phyloP scores from a whole-genome alignment of 2,329 filamentous ascomycete genomes.

The Cytospora paraplurivora region DNA sequence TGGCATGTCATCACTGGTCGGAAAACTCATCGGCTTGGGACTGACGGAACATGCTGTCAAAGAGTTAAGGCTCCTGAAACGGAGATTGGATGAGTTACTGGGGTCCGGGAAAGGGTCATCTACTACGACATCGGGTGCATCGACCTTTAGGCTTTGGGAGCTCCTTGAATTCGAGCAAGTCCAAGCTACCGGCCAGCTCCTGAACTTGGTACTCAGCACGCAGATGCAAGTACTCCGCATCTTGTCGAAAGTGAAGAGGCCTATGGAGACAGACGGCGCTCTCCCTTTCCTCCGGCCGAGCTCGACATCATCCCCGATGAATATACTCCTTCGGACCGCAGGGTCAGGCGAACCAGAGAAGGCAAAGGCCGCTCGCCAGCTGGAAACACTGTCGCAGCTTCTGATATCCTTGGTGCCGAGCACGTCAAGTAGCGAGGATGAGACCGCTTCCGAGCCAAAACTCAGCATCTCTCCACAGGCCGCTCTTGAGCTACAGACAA shows the following conservation, averaged over 20 bases:
- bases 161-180: slow-evolving; percentile 62
- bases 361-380: slow-evolving; percentile 63
- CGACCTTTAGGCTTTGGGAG: slow-evolving; percentile 47
- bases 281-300: slow-evolving; percentile 57
- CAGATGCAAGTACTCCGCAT: slow-evolving; percentile 68
- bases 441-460: slow-evolving; percentile 52
- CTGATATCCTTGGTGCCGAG: slow-evolving; percentile 69
- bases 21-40: slow-evolving; percentile 65
- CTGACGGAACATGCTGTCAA: slow-evolving; percentile 69
- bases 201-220: slow-evolving; percentile 60
- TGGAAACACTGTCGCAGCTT: slow-evolving; percentile 67
- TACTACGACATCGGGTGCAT: slow-evolving; percentile 42
- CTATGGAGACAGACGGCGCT: slow-evolving; percentile 59
- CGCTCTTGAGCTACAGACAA: slow-evolving; percentile 63
- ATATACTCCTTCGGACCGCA: slow-evolving; percentile 54
- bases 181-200: slow-evolving; percentile 45
- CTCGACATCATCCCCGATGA: slow-evolving; percentile 58
- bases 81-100: slow-evolving; percentile 53
- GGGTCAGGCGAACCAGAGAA: slow-evolving; percentile 47
- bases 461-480: slow-evolving; percentile 58
- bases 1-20: slow-evolving; percentile 70
- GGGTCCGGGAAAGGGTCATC: slow-evolving; percentile 37
- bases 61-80: slow-evolving; percentile 68
- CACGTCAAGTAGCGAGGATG: slow-evolving; percentile 65
- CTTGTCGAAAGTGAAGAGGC: slow-evolving; percentile 61